Percentiles rank a stretch among this genome's conserved stretches.
phyloP scores from a whole-genome alignment of 768 basidiomycete species.

The Trametes gibbosa region DNA sequence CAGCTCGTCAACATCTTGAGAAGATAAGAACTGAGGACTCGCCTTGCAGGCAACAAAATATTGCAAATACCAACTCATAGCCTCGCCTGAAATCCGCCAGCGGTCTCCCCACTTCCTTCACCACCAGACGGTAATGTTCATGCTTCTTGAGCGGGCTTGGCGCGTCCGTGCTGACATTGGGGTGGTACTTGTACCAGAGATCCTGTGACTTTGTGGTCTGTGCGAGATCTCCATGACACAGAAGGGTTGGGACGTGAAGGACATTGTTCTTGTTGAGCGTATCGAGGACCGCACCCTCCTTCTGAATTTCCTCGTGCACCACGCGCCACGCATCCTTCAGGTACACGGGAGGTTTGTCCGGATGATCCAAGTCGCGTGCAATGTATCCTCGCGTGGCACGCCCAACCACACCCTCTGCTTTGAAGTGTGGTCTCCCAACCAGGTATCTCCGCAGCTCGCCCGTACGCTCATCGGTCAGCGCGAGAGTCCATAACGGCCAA shows the following conservation, averaged over 20 bases:
- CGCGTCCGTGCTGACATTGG: background rate
- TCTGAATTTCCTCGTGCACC: background rate
- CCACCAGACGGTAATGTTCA: conserved; percentile 1
- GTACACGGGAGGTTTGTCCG: background rate
- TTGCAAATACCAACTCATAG: background rate
- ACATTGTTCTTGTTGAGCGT: background rate
- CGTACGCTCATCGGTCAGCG: background rate
- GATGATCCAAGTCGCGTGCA: background rate
- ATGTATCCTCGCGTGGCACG: background rate
- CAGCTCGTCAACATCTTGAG: background rate
- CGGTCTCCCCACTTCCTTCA: conserved; percentile 1
- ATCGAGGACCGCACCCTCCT: background rate
- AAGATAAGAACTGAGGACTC: background rate
- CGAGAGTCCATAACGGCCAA: conserved; percentile 1
- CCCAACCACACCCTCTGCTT: background rate
- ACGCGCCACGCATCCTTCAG: conserved; percentile 5
- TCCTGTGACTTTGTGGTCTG: background rate
- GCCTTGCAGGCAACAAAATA: background rate
- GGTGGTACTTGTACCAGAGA: background rate
- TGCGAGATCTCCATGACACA: background rate
- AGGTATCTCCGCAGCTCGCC: background rate
- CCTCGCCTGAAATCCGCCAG: background rate
- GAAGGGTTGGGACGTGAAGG: background rate
- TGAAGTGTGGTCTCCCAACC: conserved; percentile 1
- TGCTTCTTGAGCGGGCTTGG: background rate